Conservation (phyloP, 1,284 basidiomycete genomes). For the Tausonia pullulans region DNA sequence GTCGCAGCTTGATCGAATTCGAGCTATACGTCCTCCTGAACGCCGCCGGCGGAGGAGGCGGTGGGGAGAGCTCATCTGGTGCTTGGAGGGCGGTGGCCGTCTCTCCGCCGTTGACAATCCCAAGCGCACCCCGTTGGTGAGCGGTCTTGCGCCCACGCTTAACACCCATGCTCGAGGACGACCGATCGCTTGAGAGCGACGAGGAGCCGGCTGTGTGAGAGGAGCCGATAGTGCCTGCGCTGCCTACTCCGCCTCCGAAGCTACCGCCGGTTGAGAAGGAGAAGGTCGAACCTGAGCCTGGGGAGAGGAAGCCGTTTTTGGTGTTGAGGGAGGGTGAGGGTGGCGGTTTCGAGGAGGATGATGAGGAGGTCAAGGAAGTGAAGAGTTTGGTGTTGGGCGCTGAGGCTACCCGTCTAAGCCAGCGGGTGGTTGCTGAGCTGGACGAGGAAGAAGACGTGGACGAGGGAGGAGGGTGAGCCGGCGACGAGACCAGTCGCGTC, state of each 20-base stretch:
- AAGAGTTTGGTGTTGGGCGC: conserved; percentile 94
- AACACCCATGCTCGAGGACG: conserved; percentile 37
- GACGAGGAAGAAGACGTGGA: conserved; percentile 1
- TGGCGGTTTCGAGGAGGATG: conserved; percentile 36
- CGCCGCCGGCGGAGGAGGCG: conserved; percentile 28
- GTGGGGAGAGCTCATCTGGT: no score
- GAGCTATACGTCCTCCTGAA: conserved; percentile 93
- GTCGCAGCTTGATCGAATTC: conserved; percentile 90
- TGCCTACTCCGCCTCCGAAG: no score
- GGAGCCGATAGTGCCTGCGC: no score
- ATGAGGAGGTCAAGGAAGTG: conserved; percentile 40
- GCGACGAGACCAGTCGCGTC: conserved; percentile 13
- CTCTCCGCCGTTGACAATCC: no score
- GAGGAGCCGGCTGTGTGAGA: background rate
- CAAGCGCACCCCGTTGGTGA: conserved; percentile 43
- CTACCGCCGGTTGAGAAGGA: conserved; percentile 4
- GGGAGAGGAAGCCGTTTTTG: conserved; percentile 58
- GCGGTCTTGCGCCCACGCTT: conserved; percentile 56
- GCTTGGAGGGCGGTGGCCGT: no score
- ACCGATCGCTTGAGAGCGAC: conserved; percentile 2
- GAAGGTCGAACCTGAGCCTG: conserved; percentile 37
- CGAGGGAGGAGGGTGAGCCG: background rate
- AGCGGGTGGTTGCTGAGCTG: conserved; percentile 50
- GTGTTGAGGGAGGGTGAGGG: conserved; percentile 40
- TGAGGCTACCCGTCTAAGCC: conserved; percentile 87